Percentiles rank a stretch among this genome's conserved stretches.
Conservation (phyloP, 2,329 filamentous ascomycete species). For the Aureobasidium pullulans region DNA sequence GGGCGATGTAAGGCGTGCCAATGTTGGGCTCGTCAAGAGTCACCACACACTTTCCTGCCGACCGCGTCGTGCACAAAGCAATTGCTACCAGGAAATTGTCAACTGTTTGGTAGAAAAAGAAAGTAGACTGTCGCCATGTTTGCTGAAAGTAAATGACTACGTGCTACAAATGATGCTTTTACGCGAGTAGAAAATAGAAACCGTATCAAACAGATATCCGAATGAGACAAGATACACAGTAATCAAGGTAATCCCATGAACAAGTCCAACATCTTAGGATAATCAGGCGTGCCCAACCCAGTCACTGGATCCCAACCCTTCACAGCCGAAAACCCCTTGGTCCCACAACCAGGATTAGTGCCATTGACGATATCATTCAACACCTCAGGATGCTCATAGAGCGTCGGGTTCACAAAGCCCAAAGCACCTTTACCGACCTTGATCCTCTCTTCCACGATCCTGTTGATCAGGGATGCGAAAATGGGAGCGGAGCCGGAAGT, state of each 20-base stretch:
- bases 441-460: conserved; percentile 23
- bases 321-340: conserved; percentile 18
- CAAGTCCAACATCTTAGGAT: conserved; percentile 22
- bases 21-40: no score
- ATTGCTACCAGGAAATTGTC: no score
- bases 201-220: no score
- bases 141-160: no score
- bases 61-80: no score
- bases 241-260: conserved; percentile 3
- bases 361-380: conserved; percentile 23
- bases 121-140: no score
- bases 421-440: conserved; percentile 20
- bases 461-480: conserved; percentile 23
- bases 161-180: no score
- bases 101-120: no score
- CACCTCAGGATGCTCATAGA: conserved; percentile 22
- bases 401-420: conserved; percentile 27
- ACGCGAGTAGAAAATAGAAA: no score
- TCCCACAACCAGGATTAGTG: conserved; percentile 29
- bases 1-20: no score
- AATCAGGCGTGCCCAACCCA: conserved; percentile 24
- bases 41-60: no score
- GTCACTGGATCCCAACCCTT: conserved; percentile 23
- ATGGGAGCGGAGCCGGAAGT: conserved; percentile 23
- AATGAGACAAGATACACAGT: background rate